Conservation (phyloP, 129 eudicot genomes). For the Flaveria robusta region DNA sequence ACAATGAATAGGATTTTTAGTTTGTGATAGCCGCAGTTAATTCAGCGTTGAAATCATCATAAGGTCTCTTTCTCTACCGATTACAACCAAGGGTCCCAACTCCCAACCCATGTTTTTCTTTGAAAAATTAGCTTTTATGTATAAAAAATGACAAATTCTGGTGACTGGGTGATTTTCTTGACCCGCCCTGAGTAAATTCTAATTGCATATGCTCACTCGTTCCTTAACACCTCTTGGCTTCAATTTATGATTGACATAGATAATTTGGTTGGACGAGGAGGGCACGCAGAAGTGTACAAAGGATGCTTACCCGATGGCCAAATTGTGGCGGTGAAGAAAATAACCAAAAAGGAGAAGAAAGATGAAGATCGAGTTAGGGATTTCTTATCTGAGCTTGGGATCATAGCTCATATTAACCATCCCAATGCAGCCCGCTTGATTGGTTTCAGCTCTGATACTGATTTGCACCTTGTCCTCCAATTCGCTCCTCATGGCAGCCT, state of each 20-base stretch:
- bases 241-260: slow-evolving; percentile 37
- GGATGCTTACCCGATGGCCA: slow-evolving; percentile 78
- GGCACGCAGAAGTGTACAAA: slow-evolving; percentile 95
- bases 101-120: too few species aligned
- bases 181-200: not conserved
- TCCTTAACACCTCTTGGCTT: not conserved
- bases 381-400: slow-evolving; percentile 91
- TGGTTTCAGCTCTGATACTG: slow-evolving; percentile 73
- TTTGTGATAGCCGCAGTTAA: too few species aligned
- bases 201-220: not conserved
- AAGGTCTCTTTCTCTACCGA: too few species aligned
- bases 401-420: slow-evolving; percentile 92
- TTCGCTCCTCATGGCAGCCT: slow-evolving; percentile 85
- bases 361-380: slow-evolving; percentile 72
- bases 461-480: slow-evolving; percentile 84
- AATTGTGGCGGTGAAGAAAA: slow-evolving; percentile 78
- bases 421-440: slow-evolving; percentile 76
- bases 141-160: too few species aligned
- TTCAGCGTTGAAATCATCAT: too few species aligned
- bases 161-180: too few species aligned
- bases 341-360: slow-evolving; percentile 67
- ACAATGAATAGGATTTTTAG: not conserved
- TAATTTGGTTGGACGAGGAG: slow-evolving; percentile 86
- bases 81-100: too few species aligned
- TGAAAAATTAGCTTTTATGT: too few species aligned